A percentile compares a stretch with the other conserved stretches of the same genome.
These are phyloP conservation scores for Forsythia viridissima DNA, from an alignment of 257 asterid genomes.

Conservation along the genomic window DNA sequence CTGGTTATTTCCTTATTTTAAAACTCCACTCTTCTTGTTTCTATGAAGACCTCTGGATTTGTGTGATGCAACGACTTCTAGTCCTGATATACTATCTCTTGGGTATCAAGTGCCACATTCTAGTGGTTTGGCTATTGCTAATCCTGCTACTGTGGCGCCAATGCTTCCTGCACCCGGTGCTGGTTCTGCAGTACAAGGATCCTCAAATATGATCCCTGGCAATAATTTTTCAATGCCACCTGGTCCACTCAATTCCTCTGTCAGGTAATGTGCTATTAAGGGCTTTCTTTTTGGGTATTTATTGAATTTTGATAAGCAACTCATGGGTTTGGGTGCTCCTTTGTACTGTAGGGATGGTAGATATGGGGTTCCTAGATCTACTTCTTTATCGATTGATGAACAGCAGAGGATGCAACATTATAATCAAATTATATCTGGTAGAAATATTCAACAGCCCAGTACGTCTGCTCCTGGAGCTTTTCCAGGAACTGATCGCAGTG, in stretches of 20 bases:
- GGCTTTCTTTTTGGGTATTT: slow-evolving; percentile 3
- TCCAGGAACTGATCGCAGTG: slow-evolving; percentile 74
- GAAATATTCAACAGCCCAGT: slow-evolving; percentile 58
- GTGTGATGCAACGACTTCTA: slow-evolving; percentile 56
- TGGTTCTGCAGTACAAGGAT: slow-evolving; percentile 58
- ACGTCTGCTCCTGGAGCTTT: slow-evolving; percentile 63
- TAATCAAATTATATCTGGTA: slow-evolving; percentile 66
- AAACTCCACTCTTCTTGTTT: slow-evolving; percentile 20
- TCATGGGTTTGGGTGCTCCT: slow-evolving; percentile 4
- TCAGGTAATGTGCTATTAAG: slow-evolving; percentile 57
- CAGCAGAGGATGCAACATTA: slow-evolving; percentile 82
- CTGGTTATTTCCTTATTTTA: slow-evolving; percentile 15
- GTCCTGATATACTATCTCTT: slow-evolving; percentile 56
- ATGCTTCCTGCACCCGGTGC: slow-evolving; percentile 57
- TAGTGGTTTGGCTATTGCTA: slow-evolving; percentile 55
- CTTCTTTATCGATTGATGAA: slow-evolving; percentile 68
- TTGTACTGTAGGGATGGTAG: slow-evolving; percentile 62
- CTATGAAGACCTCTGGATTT: slow-evolving; percentile 85
- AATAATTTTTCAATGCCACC: slow-evolving; percentile 62
- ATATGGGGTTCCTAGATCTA: slow-evolving; percentile 62
- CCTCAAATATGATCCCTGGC: slow-evolving; percentile 62
- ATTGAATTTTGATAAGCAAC: not conserved
- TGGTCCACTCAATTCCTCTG: slow-evolving; percentile 55
- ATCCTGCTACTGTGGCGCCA: slow-evolving; percentile 48
- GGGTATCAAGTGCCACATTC: slow-evolving; percentile 77